Evolutionary conservation across 352 stramenopile species (phyloP).

Genomic region (Phytopythium vexans): DNA sequence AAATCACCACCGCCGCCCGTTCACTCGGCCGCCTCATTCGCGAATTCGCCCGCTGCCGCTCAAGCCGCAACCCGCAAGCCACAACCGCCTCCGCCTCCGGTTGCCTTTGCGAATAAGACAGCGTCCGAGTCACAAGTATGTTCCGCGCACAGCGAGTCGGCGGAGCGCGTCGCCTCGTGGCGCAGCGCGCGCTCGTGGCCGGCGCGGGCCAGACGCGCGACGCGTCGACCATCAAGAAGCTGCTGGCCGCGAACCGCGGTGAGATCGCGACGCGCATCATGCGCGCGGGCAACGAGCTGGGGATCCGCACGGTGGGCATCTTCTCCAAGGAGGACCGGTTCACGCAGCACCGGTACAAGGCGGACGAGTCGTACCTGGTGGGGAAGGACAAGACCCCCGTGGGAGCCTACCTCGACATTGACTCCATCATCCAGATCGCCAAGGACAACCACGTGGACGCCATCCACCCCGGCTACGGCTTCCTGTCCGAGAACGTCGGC

Average conservation of each 20-base stretch:
- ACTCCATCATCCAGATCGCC: constrained; percentile 91
- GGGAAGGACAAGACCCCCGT: constrained; percentile 90
- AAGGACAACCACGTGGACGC: constrained; percentile 92
- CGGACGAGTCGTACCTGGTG: constrained; percentile 95
- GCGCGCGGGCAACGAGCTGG: constrained; percentile 92
- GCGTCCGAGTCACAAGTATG: constrained; percentile 13
- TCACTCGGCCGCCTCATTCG: not conserved
- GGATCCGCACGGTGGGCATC: constrained; percentile 88
- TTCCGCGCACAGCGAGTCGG: constrained; percentile 36
- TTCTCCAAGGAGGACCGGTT: constrained; percentile 94
- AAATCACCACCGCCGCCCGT: not conserved
- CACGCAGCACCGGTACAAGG: constrained; percentile 97
- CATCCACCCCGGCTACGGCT: constrained; percentile 98
- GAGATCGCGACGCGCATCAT: constrained; percentile 98
- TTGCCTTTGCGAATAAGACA: not conserved
- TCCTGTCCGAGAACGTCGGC: constrained; percentile 94
- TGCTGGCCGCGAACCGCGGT: constrained; percentile 97
- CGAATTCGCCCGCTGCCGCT: not conserved
- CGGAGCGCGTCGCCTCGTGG: constrained; percentile 13
- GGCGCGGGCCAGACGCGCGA: constrained; percentile 33
- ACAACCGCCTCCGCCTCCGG: not conserved
- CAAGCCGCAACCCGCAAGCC: not conserved
- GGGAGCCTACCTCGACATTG: constrained; percentile 95
- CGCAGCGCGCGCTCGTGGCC: constrained; percentile 10
- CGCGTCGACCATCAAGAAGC: constrained; percentile 90